These are phyloP conservation scores for Sporobolomyces pararoseus DNA, from an alignment of 768 basidiomycete species.

Conservation along the genomic window DNA sequence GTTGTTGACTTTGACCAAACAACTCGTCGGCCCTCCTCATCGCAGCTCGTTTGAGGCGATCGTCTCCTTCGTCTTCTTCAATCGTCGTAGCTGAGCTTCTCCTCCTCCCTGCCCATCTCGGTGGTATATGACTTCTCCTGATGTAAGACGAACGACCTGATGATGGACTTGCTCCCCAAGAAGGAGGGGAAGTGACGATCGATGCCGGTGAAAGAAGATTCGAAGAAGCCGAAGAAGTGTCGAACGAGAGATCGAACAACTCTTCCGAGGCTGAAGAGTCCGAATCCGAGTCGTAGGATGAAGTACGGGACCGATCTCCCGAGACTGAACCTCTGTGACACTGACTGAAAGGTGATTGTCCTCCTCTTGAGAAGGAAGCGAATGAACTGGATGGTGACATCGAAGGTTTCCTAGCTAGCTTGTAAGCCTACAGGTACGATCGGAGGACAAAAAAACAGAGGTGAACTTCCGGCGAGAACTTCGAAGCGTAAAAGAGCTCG, in stretches of 20 bases:
- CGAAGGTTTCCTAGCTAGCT: constrained; percentile 14
- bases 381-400: background rate
- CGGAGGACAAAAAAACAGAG: too few species aligned
- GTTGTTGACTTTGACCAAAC: background rate
- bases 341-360: too few species aligned
- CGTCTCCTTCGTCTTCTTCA: constrained; percentile 6
- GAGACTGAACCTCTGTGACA: too few species aligned
- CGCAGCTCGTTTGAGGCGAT: background rate
- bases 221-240: constrained; percentile 6
- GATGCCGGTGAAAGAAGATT: background rate
- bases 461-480: too few species aligned
- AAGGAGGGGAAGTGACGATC: background rate
- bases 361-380: background rate
- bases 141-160: background rate
- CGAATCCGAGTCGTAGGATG: constrained; percentile 3
- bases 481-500: too few species aligned
- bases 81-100: constrained; percentile 21
- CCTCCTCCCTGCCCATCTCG: constrained; percentile 7
- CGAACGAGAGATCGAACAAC: constrained; percentile 21
- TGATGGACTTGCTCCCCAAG: background rate
- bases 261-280: constrained; percentile 19
- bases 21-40: background rate
- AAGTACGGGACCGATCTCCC: background rate
- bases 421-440: constrained; percentile 24
- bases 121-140: background rate